Conservation (phyloP, 2,329 filamentous ascomycete genomes). For the Fusarium sp. region DNA sequence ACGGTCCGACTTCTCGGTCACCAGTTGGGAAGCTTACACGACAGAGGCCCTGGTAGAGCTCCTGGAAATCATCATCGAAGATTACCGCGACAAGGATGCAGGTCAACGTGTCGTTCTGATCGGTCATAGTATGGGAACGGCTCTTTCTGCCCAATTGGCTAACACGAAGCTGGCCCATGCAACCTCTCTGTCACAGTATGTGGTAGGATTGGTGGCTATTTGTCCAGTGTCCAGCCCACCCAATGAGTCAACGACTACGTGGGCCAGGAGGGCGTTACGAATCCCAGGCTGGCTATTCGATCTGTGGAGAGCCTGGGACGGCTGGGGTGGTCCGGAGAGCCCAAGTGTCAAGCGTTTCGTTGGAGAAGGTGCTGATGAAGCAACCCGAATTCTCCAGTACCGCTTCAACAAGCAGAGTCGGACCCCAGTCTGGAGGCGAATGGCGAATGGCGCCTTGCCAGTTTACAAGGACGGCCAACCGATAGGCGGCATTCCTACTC, state of each 20-base stretch:
- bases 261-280: constrained; percentile 70
- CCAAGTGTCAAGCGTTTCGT: constrained; percentile 83
- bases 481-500: constrained; percentile 74
- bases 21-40: constrained; percentile 81
- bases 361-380: constrained; percentile 72
- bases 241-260: constrained; percentile 55
- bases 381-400: constrained; percentile 75
- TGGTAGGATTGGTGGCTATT: constrained; percentile 83
- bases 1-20: constrained; percentile 78
- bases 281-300: constrained; percentile 81
- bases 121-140: constrained; percentile 91
- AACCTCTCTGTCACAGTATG: constrained; percentile 67
- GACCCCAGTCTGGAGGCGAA: constrained; percentile 84
- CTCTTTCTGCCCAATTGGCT: constrained; percentile 79
- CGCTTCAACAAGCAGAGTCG: constrained; percentile 85
- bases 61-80: constrained; percentile 78
- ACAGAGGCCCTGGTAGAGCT: constrained; percentile 81
- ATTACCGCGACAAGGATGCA: constrained; percentile 73
- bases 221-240: constrained; percentile 80
- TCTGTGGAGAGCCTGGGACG: constrained; percentile 81
- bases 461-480: constrained; percentile 64
- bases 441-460: constrained; percentile 79
- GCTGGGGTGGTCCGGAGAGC: constrained; percentile 81
- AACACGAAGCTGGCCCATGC: constrained; percentile 56
- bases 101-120: constrained; percentile 82